These are phyloP conservation scores for Aechmea fasciata DNA, from an alignment of 176 grass and related monocot species.

Conservation along the genomic window DNA sequence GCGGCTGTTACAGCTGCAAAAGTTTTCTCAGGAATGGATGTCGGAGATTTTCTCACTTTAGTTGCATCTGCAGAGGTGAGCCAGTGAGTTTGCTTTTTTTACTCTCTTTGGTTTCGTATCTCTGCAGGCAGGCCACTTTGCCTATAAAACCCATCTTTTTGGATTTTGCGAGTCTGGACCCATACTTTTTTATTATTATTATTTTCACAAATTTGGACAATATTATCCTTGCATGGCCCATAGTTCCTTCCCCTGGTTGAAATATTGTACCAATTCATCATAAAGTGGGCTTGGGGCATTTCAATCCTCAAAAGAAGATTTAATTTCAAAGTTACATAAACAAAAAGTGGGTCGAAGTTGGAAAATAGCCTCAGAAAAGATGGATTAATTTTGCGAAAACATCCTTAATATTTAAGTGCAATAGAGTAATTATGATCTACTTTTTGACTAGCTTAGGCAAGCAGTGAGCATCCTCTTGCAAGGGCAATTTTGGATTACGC, in stretches of 20 bases:
- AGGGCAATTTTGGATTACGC: slow-evolving; percentile 89
- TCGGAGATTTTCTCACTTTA: slow-evolving; percentile 80
- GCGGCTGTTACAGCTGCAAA: slow-evolving; percentile 82
- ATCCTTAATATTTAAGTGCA: neutral
- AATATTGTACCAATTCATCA: too few species aligned
- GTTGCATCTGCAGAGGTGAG: slow-evolving; percentile 95
- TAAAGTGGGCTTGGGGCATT: too few species aligned
- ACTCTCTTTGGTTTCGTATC: neutral
- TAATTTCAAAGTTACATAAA: too few species aligned
- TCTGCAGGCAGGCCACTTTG: slow-evolving; percentile 1
- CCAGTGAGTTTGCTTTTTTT: slow-evolving; percentile 3
- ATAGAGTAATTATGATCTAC: slow-evolving; percentile 1
- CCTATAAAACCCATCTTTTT: slow-evolving; percentile 17
- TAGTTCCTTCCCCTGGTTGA: too few species aligned
- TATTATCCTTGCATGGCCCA: too few species aligned
- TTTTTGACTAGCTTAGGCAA: slow-evolving; percentile 70
- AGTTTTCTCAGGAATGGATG: slow-evolving; percentile 80
- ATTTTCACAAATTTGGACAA: too few species aligned
- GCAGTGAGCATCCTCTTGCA: slow-evolving; percentile 92
- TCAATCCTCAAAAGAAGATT: too few species aligned
- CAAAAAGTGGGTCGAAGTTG: too few species aligned
- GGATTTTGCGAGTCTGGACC: neutral
- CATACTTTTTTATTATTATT: too few species aligned
- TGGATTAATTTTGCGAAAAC: too few species aligned
- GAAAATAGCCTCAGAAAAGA: too few species aligned